phyloP scores from a whole-genome alignment of 2,329 filamentous ascomycete genomes.

The Fusarium nematophilum region DNA sequence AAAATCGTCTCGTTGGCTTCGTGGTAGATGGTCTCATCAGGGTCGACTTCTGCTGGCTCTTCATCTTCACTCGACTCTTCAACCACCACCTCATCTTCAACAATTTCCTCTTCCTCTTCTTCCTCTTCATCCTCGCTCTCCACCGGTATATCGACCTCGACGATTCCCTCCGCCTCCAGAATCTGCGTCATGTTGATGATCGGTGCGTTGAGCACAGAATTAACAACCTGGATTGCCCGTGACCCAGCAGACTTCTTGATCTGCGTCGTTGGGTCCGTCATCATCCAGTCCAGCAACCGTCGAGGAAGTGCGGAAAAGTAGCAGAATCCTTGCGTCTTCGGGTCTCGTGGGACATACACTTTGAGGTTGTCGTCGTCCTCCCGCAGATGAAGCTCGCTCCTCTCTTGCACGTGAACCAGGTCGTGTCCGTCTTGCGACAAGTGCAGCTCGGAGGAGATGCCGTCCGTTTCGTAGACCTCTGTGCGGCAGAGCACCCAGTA shows the following conservation, averaged over 20 bases:
- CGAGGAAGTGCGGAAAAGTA: conserved; percentile 44
- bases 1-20: not conserved
- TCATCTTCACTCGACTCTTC: not conserved
- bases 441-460: conserved; percentile 44
- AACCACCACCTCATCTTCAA: not conserved
- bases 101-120: not conserved
- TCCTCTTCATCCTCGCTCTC: not conserved
- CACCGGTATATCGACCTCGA: conserved; percentile 23
- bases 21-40: not conserved
- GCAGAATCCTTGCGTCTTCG: conserved; percentile 42
- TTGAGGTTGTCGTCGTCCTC: conserved; percentile 36
- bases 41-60: not conserved
- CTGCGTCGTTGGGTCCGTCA: conserved; percentile 42
- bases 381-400: conserved; percentile 45
- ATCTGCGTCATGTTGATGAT: conserved; percentile 30
- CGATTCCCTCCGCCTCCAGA: conserved; percentile 34
- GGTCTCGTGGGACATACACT: conserved; percentile 48
- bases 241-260: not conserved
- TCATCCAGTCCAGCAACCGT: conserved; percentile 49
- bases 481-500: conserved; percentile 26
- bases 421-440: conserved; percentile 43
- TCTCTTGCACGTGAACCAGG: conserved; percentile 28
- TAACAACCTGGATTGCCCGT: conserved; percentile 22
- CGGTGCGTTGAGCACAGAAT: conserved; percentile 27
- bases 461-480: conserved; percentile 45